Percentiles rank a stretch among this genome's conserved stretches.
phyloP scores from a whole-genome alignment of 352 stramenopile genomes.

The Bremia lactucae region DNA sequence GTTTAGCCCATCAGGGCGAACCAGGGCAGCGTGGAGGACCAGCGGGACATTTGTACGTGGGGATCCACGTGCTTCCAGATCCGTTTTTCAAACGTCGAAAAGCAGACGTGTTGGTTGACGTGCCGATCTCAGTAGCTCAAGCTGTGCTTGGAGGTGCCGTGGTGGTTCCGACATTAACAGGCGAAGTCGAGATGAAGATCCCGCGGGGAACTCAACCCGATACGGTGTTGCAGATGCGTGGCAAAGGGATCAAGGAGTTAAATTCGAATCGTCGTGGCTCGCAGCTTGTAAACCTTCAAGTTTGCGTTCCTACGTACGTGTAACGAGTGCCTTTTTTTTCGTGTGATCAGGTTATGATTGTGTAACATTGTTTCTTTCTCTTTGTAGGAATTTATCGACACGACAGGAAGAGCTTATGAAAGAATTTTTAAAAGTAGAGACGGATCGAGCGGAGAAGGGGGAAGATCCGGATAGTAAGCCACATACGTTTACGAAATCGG shows the following conservation, averaged over 20 bases:
- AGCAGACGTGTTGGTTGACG: conserved; percentile 90
- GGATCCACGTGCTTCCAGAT: conserved; percentile 89
- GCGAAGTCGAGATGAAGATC: conserved; percentile 95
- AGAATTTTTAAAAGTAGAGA: conserved; percentile 89
- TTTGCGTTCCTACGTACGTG: conserved; percentile 90
- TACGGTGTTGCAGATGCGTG: conserved; percentile 92
- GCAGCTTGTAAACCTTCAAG: conserved; percentile 95
- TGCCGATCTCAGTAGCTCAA: conserved; percentile 89
- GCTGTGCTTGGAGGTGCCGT: conserved; percentile 89
- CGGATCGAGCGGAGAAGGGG: conserved; percentile 51
- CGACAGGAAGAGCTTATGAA: conserved; percentile 93
- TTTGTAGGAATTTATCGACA: conserved; percentile 73
- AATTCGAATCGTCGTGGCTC: conserved; percentile 89
- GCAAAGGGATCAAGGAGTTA: conserved; percentile 93
- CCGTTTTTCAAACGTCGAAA: conserved; percentile 94
- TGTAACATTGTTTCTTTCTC: conserved; percentile 1
- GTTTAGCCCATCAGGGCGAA: conserved; percentile 88
- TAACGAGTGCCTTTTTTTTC: neutral
- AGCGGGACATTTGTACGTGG: conserved; percentile 90
- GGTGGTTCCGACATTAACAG: conserved; percentile 94
- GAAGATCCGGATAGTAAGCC: conserved; percentile 68
- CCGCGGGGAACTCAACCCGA: conserved; percentile 92
- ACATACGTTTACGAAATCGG: conserved; percentile 69
- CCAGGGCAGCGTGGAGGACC: conserved; percentile 73
- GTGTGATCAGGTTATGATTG: neutral